Evolutionary conservation across 148 eudicot genomes (phyloP).

Genomic region (Rhododendron vialii): DNA sequence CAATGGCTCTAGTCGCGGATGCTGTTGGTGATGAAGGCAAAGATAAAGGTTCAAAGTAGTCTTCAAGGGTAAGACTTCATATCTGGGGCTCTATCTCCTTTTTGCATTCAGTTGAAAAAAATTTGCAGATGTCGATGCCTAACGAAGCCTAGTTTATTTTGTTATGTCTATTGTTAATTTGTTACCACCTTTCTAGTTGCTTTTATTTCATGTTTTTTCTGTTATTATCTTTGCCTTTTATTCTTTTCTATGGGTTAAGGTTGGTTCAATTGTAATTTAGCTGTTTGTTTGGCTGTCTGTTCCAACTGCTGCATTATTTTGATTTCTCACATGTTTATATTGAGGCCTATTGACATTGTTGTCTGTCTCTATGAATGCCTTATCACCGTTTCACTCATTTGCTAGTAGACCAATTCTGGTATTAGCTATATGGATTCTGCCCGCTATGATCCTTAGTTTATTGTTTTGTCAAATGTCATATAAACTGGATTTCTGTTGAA

Average conservation of each 20-base stretch:
- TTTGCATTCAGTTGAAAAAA: background rate
- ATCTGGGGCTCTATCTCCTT: slow-evolving; percentile 2
- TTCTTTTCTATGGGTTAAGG: background rate
- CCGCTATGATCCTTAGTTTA: background rate
- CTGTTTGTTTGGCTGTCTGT: background rate
- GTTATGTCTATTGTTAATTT: background rate
- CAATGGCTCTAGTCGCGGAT: slow-evolving; percentile 78
- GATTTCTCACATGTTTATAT: background rate
- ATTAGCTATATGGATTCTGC: background rate
- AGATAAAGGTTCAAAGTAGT: slow-evolving; percentile 47
- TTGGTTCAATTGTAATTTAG: background rate
- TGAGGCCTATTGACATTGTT: background rate
- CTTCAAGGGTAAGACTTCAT: slow-evolving; percentile 8
- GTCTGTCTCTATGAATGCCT: background rate
- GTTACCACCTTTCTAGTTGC: background rate
- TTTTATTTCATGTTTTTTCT: background rate
- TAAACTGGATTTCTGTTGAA: background rate
- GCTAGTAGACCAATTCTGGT: background rate
- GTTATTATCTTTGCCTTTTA: background rate
- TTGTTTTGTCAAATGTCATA: background rate
- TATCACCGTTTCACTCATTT: background rate
- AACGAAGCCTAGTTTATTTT: background rate
- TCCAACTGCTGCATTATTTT: background rate
- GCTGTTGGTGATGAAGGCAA: slow-evolving; percentile 63
- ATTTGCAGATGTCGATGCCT: background rate